Percentiles rank a stretch among this genome's conserved stretches.
Conservation (phyloP, 768 basidiomycete species). For the Lactifluus volemus region DNA sequence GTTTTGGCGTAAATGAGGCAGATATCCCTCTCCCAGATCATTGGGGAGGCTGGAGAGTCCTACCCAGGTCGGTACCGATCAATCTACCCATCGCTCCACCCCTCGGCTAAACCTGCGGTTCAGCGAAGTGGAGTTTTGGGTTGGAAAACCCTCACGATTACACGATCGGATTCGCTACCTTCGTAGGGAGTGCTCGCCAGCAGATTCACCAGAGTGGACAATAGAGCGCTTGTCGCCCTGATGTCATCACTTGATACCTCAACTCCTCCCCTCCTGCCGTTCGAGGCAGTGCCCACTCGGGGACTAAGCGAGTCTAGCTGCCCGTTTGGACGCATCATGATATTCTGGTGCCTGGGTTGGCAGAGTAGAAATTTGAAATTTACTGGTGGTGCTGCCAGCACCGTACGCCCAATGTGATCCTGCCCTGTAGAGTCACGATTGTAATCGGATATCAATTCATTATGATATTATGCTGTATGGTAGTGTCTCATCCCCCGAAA, state of each 20-base stretch:
- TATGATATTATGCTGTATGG: background rate
- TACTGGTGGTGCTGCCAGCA: background rate
- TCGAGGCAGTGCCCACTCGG: background rate
- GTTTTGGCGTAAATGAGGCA: conserved; percentile 41
- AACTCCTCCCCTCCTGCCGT: background rate
- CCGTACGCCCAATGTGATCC: background rate
- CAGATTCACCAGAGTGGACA: conserved; percentile 55
- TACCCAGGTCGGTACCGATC: conserved; percentile 64
- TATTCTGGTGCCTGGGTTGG: background rate
- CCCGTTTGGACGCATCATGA: too few species aligned
- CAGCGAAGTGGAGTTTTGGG: conserved; percentile 97
- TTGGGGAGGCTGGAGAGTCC: conserved; percentile 95
- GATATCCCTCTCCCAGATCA: conserved; percentile 73
- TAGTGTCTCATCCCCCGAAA: too few species aligned
- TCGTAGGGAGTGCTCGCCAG: conserved; percentile 39
- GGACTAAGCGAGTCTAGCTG: background rate
- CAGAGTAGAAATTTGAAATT: background rate
- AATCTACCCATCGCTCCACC: background rate
- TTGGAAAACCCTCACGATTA: conserved; percentile 88
- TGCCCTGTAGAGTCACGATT: too few species aligned
- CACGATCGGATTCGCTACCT: conserved; percentile 84
- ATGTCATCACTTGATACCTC: background rate
- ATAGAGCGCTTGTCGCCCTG: conserved; percentile 69
- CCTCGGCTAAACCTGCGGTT: background rate
- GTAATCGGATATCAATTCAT: background rate